Percentiles rank a stretch among this genome's conserved stretches.
Conservation (phyloP, 2,329 filamentous ascomycete species). For the Xylogone sp. region DNA sequence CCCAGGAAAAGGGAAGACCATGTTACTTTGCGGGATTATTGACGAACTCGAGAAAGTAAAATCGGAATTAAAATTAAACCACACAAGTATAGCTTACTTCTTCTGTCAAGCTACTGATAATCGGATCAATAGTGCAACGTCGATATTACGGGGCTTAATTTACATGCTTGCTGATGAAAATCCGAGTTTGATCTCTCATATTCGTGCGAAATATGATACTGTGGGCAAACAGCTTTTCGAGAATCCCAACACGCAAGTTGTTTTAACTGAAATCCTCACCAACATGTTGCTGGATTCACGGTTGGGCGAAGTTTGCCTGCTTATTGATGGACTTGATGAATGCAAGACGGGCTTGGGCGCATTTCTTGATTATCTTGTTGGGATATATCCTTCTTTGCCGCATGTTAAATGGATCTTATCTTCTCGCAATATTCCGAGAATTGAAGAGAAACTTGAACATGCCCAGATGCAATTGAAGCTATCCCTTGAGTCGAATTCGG, state of each 20-base stretch:
- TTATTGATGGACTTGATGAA: slow-evolving; percentile 47
- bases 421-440: slow-evolving; percentile 37
- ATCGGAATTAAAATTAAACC: too few species aligned
- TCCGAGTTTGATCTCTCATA: slow-evolving; percentile 28
- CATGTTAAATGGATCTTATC: slow-evolving; percentile 39
- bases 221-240: slow-evolving; percentile 34
- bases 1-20: slow-evolving; percentile 34
- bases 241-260: slow-evolving; percentile 30
- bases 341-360: slow-evolving; percentile 25
- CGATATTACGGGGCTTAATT: slow-evolving; percentile 39
- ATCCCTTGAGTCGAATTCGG: slow-evolving; percentile 33
- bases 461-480: slow-evolving; percentile 21
- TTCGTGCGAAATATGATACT: slow-evolving; percentile 30
- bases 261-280: slow-evolving; percentile 33
- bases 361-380: slow-evolving; percentile 33
- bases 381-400: slow-evolving; percentile 13
- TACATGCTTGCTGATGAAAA: slow-evolving; percentile 33
- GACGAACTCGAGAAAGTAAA: slow-evolving; percentile 16
- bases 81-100: slow-evolving; percentile 26
- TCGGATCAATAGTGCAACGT: slow-evolving; percentile 32
- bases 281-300: slow-evolving; percentile 34
- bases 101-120: slow-evolving; percentile 38
- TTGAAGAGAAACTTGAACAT: slow-evolving; percentile 31
- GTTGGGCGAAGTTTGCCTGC: slow-evolving; percentile 26
- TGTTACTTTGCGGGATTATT: slow-evolving; percentile 28